Evolutionary conservation across 2,329 filamentous ascomycete species (phyloP).

Genomic region (Aulographum hederae): DNA sequence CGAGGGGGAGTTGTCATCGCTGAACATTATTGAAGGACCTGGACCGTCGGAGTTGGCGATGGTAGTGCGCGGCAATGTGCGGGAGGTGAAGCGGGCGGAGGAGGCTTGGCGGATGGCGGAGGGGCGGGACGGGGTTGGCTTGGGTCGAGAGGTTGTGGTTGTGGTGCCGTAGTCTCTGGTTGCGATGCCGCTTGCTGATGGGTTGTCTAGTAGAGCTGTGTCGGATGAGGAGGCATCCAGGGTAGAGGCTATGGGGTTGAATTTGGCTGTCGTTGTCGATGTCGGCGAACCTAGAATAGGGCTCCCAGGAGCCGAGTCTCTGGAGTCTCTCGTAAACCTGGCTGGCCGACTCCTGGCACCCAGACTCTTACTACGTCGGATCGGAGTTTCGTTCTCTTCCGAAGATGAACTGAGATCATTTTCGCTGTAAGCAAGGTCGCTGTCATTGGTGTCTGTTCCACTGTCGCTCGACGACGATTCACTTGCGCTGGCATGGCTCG

Average conservation of each 20-base stretch:
- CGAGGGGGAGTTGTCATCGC: conserved; percentile 26
- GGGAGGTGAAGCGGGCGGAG: conserved; percentile 49
- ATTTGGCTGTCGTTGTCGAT: not conserved
- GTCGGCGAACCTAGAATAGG: not conserved
- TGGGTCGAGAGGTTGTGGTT: conserved; percentile 1
- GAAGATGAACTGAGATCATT: conserved; percentile 9
- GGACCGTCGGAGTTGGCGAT: conserved; percentile 39
- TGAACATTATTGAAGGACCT: conserved; percentile 61
- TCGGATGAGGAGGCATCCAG: conserved; percentile 8
- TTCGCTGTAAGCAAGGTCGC: conserved; percentile 2
- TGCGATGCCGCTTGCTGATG: no score
- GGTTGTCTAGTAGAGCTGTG: conserved; percentile 8
- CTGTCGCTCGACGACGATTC: conserved; percentile 18
- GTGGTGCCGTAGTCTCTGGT: conserved; percentile 10
- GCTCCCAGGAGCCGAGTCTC: conserved; percentile 1
- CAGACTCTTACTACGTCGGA: no score
- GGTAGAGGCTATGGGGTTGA: conserved; percentile 8
- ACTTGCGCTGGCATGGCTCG: conserved; percentile 12
- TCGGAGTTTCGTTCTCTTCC: conserved; percentile 2
- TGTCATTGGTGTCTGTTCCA: conserved; percentile 4
- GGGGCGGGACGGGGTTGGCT: conserved; percentile 24
- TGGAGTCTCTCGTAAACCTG: no score
- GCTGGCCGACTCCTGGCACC: no score
- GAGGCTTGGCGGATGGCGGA: conserved; percentile 36
- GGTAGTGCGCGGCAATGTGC: conserved; percentile 51